These are phyloP conservation scores for Metschnikowia cerradonensis DNA, from an alignment of 805 yeast species.

Conservation along the genomic window DNA sequence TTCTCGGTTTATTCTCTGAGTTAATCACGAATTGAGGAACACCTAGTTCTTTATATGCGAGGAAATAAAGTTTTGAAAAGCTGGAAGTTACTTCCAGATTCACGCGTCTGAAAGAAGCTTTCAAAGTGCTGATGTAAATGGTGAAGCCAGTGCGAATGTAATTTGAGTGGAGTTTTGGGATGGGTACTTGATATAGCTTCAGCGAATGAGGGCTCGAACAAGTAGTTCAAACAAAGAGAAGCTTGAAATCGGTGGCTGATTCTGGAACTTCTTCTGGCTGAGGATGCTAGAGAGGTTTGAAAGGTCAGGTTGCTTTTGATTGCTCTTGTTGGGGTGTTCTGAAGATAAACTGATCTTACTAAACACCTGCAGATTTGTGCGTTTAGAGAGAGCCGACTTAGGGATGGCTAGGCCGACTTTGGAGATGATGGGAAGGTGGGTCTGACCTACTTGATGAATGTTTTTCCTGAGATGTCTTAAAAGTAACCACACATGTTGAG, in stretches of 20 bases:
- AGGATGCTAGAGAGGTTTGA: neutral
- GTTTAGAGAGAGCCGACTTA: neutral
- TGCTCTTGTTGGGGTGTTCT: neutral
- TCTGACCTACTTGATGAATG: neutral
- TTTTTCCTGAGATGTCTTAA: neutral
- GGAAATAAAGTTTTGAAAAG: neutral
- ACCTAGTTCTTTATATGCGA: neutral
- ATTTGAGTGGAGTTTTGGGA: neutral
- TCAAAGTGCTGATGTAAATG: neutral
- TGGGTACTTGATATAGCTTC: no score
- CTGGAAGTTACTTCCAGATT: no score
- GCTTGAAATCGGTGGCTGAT: neutral
- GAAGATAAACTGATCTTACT: neutral
- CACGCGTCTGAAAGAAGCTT: no score
- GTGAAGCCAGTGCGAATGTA: neutral
- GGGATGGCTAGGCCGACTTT: neutral
- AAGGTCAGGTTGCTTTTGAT: neutral
- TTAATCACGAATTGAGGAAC: neutral
- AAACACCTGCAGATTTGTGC: constrained; percentile 1
- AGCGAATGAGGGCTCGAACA: no score
- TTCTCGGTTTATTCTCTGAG: no score
- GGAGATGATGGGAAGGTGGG: neutral
- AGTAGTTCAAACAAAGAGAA: neutral
- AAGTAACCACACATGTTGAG: neutral
- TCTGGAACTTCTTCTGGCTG: neutral